phyloP scores from a whole-genome alignment of 2,329 filamentous ascomycete genomes.

The Mollisiaceae sp. region DNA sequence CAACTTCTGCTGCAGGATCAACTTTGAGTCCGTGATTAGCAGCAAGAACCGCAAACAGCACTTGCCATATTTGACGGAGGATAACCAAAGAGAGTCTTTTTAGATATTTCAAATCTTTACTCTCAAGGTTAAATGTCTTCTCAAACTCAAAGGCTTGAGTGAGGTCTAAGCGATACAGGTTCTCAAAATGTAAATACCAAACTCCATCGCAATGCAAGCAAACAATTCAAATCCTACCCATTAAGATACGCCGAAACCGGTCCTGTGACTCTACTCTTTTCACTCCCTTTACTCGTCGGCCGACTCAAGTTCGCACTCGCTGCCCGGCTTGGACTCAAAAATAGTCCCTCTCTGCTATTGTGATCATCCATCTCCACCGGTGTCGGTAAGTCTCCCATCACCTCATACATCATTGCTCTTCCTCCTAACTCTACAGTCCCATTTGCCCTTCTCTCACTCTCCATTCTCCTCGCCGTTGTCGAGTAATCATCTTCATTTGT shows the following conservation, averaged over 20 bases:
- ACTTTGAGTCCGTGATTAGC: no score
- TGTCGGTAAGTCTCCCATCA: constrained; percentile 13
- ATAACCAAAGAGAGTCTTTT: no score
- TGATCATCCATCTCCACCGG: constrained; percentile 22
- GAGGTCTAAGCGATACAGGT: no score
- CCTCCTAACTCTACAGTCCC: constrained; percentile 11
- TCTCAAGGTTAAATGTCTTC: no score
- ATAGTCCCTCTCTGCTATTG: constrained; percentile 8
- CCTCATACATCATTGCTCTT: constrained; percentile 12
- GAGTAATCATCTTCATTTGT: constrained; percentile 5
- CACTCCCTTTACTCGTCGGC: background rate
- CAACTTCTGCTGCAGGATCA: no score
- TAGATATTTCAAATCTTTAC: no score
- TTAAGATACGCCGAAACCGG: background rate
- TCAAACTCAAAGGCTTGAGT: no score
- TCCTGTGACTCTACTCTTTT: background rate
- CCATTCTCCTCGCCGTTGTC: background rate
- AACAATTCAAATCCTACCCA: background rate
- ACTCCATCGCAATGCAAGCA: background rate
- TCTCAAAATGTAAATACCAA: background rate
- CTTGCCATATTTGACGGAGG: no score
- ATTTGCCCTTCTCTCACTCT: background rate
- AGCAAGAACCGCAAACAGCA: no score
- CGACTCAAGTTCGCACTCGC: background rate
- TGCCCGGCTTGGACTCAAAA: constrained; percentile 9